phyloP scores from a whole-genome alignment of 116 monocot species.

The Phalaenopsis hybrid region DNA sequence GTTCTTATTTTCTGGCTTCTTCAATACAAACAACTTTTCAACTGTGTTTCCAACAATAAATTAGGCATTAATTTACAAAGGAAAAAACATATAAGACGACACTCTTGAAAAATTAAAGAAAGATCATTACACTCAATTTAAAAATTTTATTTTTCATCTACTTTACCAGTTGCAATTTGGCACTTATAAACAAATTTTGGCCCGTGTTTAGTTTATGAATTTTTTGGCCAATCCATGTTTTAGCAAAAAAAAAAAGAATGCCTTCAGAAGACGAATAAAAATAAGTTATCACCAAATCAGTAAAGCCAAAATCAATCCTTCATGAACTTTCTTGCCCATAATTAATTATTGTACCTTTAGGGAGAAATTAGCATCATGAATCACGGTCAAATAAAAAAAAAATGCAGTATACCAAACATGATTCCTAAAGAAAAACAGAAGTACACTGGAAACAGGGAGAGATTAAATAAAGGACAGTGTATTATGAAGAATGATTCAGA shows the following conservation, averaged over 20 bases:
- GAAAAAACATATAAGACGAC: background rate
- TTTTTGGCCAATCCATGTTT: background rate
- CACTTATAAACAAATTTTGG: background rate
- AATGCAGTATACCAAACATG: background rate
- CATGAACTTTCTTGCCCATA: background rate
- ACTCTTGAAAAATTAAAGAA: background rate
- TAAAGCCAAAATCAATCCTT: background rate
- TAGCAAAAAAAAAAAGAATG: background rate
- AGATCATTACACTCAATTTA: background rate
- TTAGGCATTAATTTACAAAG: background rate
- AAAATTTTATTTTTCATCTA: background rate
- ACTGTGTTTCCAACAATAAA: background rate
- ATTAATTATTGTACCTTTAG: background rate
- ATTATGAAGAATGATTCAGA: background rate
- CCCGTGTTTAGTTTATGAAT: background rate
- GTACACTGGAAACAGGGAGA: background rate
- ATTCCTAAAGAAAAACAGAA: background rate
- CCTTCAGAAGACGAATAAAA: background rate
- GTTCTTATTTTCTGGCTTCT: background rate
- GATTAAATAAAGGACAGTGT: background rate
- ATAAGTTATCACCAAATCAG: background rate
- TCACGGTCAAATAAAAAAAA: background rate
- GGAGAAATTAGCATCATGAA: background rate
- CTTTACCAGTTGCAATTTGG: constrained; percentile 1
- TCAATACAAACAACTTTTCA: background rate